phyloP scores from a whole-genome alignment of 1,284 basidiomycete species.

The Pulveroboletus sp. region DNA sequence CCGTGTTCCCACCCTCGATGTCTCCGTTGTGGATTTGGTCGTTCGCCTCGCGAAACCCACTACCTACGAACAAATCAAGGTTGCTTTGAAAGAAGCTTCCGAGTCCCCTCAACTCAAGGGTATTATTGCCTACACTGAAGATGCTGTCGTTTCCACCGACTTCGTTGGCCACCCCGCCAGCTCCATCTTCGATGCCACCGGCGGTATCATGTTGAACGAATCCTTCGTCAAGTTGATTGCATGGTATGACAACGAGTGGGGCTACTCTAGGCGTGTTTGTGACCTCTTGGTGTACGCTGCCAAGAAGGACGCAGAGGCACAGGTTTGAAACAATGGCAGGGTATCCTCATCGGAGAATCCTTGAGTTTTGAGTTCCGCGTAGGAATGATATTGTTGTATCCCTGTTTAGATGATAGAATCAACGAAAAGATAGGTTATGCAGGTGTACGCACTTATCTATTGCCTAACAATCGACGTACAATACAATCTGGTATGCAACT shows the following conservation, averaged over 20 bases:
- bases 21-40: constrained; percentile 98
- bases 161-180: constrained; percentile 82
- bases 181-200: constrained; percentile 90
- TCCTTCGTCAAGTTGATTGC: constrained; percentile 96
- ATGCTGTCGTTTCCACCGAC: constrained; percentile 93
- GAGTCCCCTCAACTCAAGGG: constrained; percentile 68
- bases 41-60: constrained; percentile 88
- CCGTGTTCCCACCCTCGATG: constrained; percentile 97
- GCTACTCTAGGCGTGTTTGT: constrained; percentile 93
- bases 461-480: too few species aligned
- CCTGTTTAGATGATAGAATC: background rate
- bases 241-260: constrained; percentile 98
- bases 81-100: constrained; percentile 81
- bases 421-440: constrained; percentile 41
- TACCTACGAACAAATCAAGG: constrained; percentile 92
- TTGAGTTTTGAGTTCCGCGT: background rate
- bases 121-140: constrained; percentile 95
- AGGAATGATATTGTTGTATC: too few species aligned
- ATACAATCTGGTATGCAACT: too few species aligned
- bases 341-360: background rate
- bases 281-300: constrained; percentile 89
- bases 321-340: constrained; percentile 19
- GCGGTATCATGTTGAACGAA: constrained; percentile 90
- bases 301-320: constrained; percentile 57
- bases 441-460: too few species aligned